Evolutionary conservation across 139 green algal genomes (phyloP).

Genomic region (Coelastrella sp.): DNA sequence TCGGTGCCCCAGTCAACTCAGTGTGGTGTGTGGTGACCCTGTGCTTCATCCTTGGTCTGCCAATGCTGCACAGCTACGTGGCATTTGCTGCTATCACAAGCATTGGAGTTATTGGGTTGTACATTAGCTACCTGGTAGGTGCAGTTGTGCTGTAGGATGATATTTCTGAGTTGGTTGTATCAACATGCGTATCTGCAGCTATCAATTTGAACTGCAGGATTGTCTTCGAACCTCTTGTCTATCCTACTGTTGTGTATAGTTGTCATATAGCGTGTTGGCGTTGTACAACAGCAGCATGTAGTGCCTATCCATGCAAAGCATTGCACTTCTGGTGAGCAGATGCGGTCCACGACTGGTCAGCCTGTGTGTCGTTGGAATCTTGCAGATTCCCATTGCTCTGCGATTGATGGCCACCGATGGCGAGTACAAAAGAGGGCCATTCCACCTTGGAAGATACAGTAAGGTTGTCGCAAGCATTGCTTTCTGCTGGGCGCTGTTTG

Average conservation of each 20-base stretch:
- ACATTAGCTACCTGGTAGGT: slow-evolving; percentile 60
- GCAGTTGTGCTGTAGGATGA: not conserved
- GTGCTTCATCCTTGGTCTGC: slow-evolving; percentile 64
- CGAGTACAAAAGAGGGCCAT: slow-evolving; percentile 59
- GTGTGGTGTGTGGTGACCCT: slow-evolving; percentile 52
- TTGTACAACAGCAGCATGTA: too few species aligned
- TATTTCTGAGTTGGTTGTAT: not conserved
- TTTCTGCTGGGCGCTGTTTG: slow-evolving; percentile 55
- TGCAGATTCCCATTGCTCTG: slow-evolving; percentile 57
- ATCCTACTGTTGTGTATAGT: too few species aligned
- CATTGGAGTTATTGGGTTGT: slow-evolving; percentile 65
- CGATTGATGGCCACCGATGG: slow-evolving; percentile 47
- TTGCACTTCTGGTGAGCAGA: too few species aligned
- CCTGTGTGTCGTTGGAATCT: not conserved
- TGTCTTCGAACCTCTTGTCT: too few species aligned
- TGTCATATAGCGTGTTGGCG: too few species aligned
- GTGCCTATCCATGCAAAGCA: too few species aligned
- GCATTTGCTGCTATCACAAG: slow-evolving; percentile 64
- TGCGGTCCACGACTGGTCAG: too few species aligned
- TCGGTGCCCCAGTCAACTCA: slow-evolving; percentile 59
- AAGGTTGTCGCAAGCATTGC: slow-evolving; percentile 42
- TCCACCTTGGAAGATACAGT: slow-evolving; percentile 58
- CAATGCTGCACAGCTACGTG: slow-evolving; percentile 52
- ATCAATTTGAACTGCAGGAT: too few species aligned
- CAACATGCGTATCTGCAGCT: not conserved